Conservation (phyloP, 2,329 filamentous ascomycete species). For the Monilinia aucupariae region DNA sequence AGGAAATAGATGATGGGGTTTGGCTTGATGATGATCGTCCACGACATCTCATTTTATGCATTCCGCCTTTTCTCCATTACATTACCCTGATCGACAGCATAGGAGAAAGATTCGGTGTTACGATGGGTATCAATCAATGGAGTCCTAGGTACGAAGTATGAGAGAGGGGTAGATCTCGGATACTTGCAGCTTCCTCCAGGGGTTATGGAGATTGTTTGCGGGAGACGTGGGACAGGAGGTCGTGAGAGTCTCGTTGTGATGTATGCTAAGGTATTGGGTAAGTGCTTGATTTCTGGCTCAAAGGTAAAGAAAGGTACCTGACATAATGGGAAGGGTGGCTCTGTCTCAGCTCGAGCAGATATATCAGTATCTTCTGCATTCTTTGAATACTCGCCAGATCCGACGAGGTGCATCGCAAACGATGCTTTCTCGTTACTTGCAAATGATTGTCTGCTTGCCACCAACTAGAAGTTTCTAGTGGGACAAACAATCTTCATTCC, state of each 20-base stretch:
- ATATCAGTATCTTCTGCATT: not conserved
- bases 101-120: not conserved
- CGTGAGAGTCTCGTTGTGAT: not conserved
- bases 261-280: not conserved
- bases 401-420: slow-evolving; percentile 8
- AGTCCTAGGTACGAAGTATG: not conserved
- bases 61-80: not conserved
- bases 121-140: not conserved
- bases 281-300: not conserved
- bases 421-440: not conserved
- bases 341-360: not conserved
- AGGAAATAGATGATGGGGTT: not conserved
- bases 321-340: not conserved
- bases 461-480: not conserved
- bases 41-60: slow-evolving; percentile 9
- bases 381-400: slow-evolving; percentile 9
- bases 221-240: slow-evolving; percentile 3
- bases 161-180: slow-evolving; percentile 13
- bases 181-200: not conserved
- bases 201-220: slow-evolving; percentile 10
- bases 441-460: not conserved
- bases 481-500: slow-evolving; percentile 2
- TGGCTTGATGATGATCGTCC: not conserved
- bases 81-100: slow-evolving; percentile 5
- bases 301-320: not conserved